Percentiles rank a stretch among this genome's conserved stretches.
phyloP scores from a whole-genome alignment of 78 protist genomes.

The Chrysochromulina parva region DNA sequence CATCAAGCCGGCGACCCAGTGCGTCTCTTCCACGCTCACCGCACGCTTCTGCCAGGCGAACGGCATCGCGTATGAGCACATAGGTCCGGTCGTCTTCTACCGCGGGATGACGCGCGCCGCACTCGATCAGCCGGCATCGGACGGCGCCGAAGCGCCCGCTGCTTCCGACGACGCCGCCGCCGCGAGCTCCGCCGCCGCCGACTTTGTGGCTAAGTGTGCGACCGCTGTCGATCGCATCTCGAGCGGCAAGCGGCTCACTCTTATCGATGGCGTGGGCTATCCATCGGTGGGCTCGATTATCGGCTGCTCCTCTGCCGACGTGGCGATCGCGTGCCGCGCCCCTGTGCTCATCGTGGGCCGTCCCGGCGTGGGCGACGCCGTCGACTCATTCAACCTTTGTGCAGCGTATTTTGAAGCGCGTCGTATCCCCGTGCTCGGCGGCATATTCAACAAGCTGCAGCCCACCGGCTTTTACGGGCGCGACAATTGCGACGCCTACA shows the following conservation, averaged over 20 bases:
- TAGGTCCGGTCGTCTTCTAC: slow-evolving; percentile 43
- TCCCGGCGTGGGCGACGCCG: slow-evolving; percentile 3
- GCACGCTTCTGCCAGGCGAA: not conserved
- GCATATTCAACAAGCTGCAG: not conserved
- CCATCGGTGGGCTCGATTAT: slow-evolving; percentile 33
- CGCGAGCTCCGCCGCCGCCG: not conserved
- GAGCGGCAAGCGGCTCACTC: not conserved
- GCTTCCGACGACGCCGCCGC: not conserved
- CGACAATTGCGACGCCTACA: not conserved
- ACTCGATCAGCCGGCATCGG: not conserved
- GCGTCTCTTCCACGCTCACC: slow-evolving; percentile 29
- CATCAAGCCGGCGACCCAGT: slow-evolving; percentile 50
- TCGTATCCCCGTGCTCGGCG: not conserved
- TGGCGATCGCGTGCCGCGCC: slow-evolving; percentile 9
- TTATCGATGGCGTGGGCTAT: slow-evolving; percentile 47
- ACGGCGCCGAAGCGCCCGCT: not conserved
- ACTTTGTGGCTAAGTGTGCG: not conserved
- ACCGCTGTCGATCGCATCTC: not conserved
- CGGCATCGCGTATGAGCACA: not conserved
- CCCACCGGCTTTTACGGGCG: not conserved
- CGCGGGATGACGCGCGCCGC: not conserved
- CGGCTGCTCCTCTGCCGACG: slow-evolving; percentile 18
- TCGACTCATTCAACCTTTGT: slow-evolving; percentile 24
- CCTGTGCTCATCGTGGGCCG: not conserved
- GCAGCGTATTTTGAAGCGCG: not conserved